Conservation (phyloP, 2,329 filamentous ascomycete species). For the Sclerotinia minor region DNA sequence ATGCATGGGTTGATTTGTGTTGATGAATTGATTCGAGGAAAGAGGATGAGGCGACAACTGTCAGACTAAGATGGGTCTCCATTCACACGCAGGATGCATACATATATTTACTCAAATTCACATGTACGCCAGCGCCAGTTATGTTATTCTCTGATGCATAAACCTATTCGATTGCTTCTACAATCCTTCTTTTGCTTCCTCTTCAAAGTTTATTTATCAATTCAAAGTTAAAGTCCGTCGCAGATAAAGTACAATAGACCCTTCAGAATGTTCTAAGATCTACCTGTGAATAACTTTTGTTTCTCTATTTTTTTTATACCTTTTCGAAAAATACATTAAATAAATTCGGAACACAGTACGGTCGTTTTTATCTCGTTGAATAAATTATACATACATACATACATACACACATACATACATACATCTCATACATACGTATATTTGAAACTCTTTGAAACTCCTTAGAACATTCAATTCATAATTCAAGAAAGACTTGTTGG, state of each 20-base stretch:
- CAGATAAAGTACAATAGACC: neutral
- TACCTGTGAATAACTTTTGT: too few relatives aligned
- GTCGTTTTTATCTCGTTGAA: constrained; percentile 2
- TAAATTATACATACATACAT: neutral
- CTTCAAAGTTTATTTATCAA: neutral
- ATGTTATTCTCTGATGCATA: constrained; percentile 16
- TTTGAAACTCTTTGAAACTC: neutral
- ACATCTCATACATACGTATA: neutral
- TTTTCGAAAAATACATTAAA: neutral
- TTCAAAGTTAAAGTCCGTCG: neutral
- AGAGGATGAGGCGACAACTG: constrained; percentile 23
- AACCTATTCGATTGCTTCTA: neutral
- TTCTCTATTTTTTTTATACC: neutral
- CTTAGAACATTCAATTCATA: neutral
- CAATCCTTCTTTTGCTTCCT: neutral
- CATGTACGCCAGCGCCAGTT: neutral
- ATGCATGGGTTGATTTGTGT: constrained; percentile 9
- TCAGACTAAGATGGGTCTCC: constrained; percentile 13
- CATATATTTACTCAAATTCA: neutral
- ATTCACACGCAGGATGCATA: constrained; percentile 14
- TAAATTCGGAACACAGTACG: constrained; percentile 3
- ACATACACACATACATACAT: too few relatives aligned
- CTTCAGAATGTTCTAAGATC: too few relatives aligned
- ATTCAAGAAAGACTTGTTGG: neutral
- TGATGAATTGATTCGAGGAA: constrained; percentile 14